These are phyloP conservation scores for Rhodotorula mucilaginosa DNA, from an alignment of 1,284 basidiomycete species.

Conservation along the genomic window DNA sequence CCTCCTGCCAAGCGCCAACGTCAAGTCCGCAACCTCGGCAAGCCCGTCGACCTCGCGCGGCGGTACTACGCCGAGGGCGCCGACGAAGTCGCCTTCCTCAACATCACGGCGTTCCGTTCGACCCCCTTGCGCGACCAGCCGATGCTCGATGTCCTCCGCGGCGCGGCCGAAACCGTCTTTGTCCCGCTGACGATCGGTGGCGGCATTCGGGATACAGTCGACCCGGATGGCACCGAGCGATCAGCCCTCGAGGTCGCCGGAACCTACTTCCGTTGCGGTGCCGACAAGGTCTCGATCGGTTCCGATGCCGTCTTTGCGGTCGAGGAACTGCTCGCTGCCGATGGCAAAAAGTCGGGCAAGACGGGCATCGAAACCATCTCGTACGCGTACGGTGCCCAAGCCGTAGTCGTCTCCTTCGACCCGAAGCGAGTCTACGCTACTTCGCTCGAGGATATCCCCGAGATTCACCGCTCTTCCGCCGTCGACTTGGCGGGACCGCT, in stretches of 20 bases:
- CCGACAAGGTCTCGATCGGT: constrained; percentile 97
- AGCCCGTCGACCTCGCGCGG: constrained; percentile 87
- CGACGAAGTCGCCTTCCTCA: constrained; percentile 95
- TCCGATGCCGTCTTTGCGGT: constrained; percentile 93
- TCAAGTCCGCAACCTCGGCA: constrained; percentile 93
- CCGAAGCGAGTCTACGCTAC: constrained; percentile 85
- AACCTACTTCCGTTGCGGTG: constrained; percentile 93
- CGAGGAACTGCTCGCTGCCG: constrained; percentile 64
- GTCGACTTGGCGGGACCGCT: constrained; percentile 62
- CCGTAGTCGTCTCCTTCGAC: constrained; percentile 96
- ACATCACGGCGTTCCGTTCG: constrained; percentile 98
- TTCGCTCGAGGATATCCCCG: constrained; percentile 56
- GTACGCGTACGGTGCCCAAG: constrained; percentile 86
- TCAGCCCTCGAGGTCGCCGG: constrained; percentile 91
- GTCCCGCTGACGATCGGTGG: constrained; percentile 99
- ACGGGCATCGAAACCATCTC: constrained; percentile 95
- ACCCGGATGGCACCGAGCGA: constrained; percentile 87
- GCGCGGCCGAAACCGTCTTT: constrained; percentile 85
- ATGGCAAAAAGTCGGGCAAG: constrained; percentile 34
- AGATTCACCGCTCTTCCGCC: constrained; percentile 61
- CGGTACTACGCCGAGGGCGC: constrained; percentile 87
- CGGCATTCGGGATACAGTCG: constrained; percentile 92
- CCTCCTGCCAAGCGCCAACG: constrained; percentile 48
- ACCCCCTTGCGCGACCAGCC: constrained; percentile 95
- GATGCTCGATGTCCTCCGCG: constrained; percentile 92